Base-by-base conservation (phyloP, 2,329 filamentous ascomycete genomes). In the Sclerotinia glacialis region DNA sequence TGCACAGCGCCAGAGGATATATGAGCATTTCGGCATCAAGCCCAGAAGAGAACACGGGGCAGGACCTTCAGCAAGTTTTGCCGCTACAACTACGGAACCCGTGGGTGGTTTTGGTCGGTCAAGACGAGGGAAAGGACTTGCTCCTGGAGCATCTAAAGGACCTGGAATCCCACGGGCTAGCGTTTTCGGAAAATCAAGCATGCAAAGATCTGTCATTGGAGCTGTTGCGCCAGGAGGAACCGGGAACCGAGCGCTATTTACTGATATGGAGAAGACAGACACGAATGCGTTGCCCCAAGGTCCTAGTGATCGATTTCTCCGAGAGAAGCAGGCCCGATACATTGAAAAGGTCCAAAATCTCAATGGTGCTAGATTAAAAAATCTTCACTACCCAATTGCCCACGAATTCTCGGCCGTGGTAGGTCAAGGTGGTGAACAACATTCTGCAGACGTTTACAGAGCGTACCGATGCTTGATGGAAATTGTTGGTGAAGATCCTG, bases 1-100 rank as follows among this genome's bases (percentile, higher is more conserved):
- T 73, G 89, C 90, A 21, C 94, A 98, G 80, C 89, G 94, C 69
- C 92, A 91, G 78, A 89, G 89, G 71, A 97, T 99, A 70, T 98
- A 97, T 78, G 89, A 97, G 74, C 95, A 99, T 78, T 98, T 99
- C 77, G 95, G 95, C 18, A 89, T 99, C 76, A 89, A 87, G 75
- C 80, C 84, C 7, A 81, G 81, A 31, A 84, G 87, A 58, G 83
- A 83, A 69, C 26, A 62, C 5, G 46, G 37, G 21, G 31, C 66
- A 46, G 68, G 62, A 28, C 68, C 63, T 26, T 67, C 70, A 34
- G 67, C 68, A 11, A 71, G 76, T 56, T 75, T 76, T 67, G 67
- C 69, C 55, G 69, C 75, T 42, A 75, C 78, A 5, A 71, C 74
- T 28, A 74, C 80, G 53, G 77, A 85, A 68, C 77, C 81, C 5